Base-by-base conservation (phyloP, 2,329 filamentous ascomycete genomes). In the Botryotinia narcissicola region DNA sequence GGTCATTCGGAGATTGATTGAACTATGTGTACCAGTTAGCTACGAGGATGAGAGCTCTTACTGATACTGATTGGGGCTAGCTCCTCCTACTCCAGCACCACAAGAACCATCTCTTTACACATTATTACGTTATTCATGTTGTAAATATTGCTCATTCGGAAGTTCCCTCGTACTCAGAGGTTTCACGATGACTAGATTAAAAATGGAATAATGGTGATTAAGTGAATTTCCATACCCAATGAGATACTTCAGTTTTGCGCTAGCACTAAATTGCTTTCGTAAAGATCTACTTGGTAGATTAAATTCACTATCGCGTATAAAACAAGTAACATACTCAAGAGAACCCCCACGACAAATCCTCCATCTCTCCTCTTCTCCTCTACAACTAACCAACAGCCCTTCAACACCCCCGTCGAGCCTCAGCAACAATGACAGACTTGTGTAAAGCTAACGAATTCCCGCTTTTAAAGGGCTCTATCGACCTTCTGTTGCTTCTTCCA, bases 311-410 rank as follows among this genome's bases (percentile, higher is more conserved):
- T 4, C 4, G 1, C 4, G 1, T n/a, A 51, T 14, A 10, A n/a
- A 14, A 6, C 4, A 25, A 51, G 10, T 6, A 4, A 6, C 4
- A n/a, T n/a, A n/a, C 0, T 14, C 14, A n/a, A 51, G 10, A 14
- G 1, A 51, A 1, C 4, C 48, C 22, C 10, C 25, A 51, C 10
- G 0, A 1, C 25, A 51, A 4, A 3, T 51, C 0, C 22, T 7
- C 22, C 0, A n/a, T 51, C 48, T 51, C 0, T 3, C 2, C 22
- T 51, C 1, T 51, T 1, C 0, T n/a, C 4, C 22, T 51, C 25
- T n/a, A 51, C 48, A n/a, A 51, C 10, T 1, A 51, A n/a, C 0
- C 2, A 51, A 51, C 4, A n/a, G 0, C 4, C n/a, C 25, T 51
- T 10, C 48, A 51, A 51, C 0, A 51, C 2, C 48, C 0, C 4